A percentile compares a stretch with the other conserved stretches of the same genome.
These are phyloP conservation scores for Entomortierella chlamydospora DNA, from an alignment of 192 early-diverging fungal genomes.

Conservation along the genomic window DNA sequence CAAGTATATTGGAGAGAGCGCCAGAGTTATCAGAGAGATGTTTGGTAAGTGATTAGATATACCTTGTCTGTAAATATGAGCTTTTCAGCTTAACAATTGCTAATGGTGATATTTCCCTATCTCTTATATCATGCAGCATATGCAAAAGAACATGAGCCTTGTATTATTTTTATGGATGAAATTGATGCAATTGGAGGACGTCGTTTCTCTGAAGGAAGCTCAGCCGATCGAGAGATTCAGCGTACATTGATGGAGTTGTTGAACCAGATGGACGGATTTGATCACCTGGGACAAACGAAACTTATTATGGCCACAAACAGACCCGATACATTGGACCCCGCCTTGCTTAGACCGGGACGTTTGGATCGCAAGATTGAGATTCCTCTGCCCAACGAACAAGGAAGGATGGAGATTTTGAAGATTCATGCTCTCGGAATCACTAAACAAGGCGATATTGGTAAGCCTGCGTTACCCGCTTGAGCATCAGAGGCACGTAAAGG, in stretches of 20 bases:
- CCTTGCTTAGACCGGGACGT: slow-evolving; percentile 93
- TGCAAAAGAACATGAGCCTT: slow-evolving; percentile 98
- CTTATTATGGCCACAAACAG: slow-evolving; percentile 99
- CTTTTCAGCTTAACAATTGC: too few species aligned
- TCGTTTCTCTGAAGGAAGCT: slow-evolving; percentile 98
- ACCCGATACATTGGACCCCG: slow-evolving; percentile 98
- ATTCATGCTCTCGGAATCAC: slow-evolving; percentile 94
- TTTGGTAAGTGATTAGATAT: slow-evolving; percentile 74
- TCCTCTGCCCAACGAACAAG: slow-evolving; percentile 98
- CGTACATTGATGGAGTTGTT: slow-evolving; percentile 98
- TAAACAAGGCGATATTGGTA: slow-evolving; percentile 96
- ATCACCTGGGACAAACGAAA: slow-evolving; percentile 97
- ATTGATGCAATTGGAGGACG: slow-evolving; percentile 99
- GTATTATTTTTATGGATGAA: slow-evolving; percentile 99
- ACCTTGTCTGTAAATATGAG: too few species aligned
- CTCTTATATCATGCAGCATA: slow-evolving; percentile 65
- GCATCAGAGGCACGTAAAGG: neutral
- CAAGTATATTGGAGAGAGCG: slow-evolving; percentile 99
- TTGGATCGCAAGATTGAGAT: slow-evolving; percentile 99
- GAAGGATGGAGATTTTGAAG: slow-evolving; percentile 96
- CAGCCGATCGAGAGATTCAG: slow-evolving; percentile 99
- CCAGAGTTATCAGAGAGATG: slow-evolving; percentile 97
- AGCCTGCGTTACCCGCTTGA: neutral
- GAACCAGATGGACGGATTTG: slow-evolving; percentile 99
- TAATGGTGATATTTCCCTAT: neutral